phyloP scores from a whole-genome alignment of 352 stramenopile species.

The Globisporangium parvum region DNA sequence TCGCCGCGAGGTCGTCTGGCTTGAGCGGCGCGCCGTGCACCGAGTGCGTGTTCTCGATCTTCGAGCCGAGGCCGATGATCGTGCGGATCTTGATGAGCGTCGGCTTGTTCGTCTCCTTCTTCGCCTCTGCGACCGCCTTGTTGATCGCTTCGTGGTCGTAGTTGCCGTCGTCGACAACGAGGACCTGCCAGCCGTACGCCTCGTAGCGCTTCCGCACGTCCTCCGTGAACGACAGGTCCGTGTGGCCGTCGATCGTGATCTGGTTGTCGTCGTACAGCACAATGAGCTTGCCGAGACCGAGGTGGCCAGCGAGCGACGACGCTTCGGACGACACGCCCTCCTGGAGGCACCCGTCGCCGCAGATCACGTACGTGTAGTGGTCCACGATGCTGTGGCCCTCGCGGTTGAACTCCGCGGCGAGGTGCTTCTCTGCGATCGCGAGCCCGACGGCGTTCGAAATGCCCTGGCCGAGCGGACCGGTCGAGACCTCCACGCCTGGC shows the following conservation, averaged over 20 bases:
- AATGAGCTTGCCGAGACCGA: slow-evolving; percentile 98
- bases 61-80: slow-evolving; percentile 94
- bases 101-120: slow-evolving; percentile 94
- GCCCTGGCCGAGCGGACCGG: slow-evolving; percentile 95
- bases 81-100: slow-evolving; percentile 98
- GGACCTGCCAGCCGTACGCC: slow-evolving; percentile 97
- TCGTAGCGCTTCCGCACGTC: slow-evolving; percentile 97
- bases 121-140: slow-evolving; percentile 91
- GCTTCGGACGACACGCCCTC: slow-evolving; percentile 96
- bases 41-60: slow-evolving; percentile 88
- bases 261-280: slow-evolving; percentile 99
- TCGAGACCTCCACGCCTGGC: slow-evolving; percentile 94
- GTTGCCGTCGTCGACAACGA: slow-evolving; percentile 93
- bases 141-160: slow-evolving; percentile 90
- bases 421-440: slow-evolving; percentile 96
- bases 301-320: slow-evolving; percentile 95
- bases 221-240: slow-evolving; percentile 96
- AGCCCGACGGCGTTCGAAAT: slow-evolving; percentile 98
- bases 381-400: slow-evolving; percentile 93
- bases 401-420: slow-evolving; percentile 98
- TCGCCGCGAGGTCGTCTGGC: slow-evolving; percentile 86
- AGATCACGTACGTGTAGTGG: slow-evolving; percentile 99
- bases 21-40: slow-evolving; percentile 98
- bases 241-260: slow-evolving; percentile 99
- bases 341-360: slow-evolving; percentile 98